Percentiles rank a stretch among this genome's conserved stretches.
Evolutionary conservation across 2,329 filamentous ascomycete species (phyloP).

Genomic region (Pestalotiopsis sp.): DNA sequence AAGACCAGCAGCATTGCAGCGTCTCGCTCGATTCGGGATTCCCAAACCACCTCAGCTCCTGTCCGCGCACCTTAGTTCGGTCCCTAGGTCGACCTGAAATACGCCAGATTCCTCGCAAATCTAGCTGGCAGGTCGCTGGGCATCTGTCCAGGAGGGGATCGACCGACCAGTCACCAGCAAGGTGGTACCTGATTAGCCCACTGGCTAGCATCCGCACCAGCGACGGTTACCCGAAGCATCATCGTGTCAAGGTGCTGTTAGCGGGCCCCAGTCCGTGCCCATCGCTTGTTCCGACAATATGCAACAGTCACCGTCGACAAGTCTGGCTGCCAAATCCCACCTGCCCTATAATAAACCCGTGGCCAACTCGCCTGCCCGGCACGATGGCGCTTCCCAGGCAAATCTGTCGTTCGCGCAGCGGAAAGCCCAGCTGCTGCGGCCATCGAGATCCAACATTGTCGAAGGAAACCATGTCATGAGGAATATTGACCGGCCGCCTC

Average conservation of each 20-base stretch:
- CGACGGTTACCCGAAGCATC: neutral
- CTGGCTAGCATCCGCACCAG: neutral
- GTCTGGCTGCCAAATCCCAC: constrained; percentile 4
- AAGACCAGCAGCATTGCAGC: neutral
- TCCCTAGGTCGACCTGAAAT: neutral
- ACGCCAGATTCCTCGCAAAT: neutral
- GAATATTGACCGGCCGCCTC: constrained; percentile 40
- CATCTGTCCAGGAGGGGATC: neutral
- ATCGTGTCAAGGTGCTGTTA: neutral
- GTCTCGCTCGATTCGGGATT: neutral
- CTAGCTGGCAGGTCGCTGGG: neutral
- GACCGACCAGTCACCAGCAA: neutral
- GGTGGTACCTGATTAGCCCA: neutral
- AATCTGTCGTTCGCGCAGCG: constrained; percentile 34
- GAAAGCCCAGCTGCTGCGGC: constrained; percentile 25
- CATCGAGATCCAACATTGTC: constrained; percentile 32
- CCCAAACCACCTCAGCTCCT: neutral
- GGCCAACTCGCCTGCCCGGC: constrained; percentile 18
- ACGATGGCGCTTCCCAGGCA: constrained; percentile 15
- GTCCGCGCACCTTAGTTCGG: neutral
- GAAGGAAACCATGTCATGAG: constrained; percentile 40
- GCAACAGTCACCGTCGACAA: neutral
- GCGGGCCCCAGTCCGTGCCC: constrained; percentile 8
- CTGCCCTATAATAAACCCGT: constrained; percentile 19
- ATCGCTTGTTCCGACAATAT: constrained; percentile 4